Conservation (phyloP, 371 early-diverging fungal species). For the Circinella minor region DNA sequence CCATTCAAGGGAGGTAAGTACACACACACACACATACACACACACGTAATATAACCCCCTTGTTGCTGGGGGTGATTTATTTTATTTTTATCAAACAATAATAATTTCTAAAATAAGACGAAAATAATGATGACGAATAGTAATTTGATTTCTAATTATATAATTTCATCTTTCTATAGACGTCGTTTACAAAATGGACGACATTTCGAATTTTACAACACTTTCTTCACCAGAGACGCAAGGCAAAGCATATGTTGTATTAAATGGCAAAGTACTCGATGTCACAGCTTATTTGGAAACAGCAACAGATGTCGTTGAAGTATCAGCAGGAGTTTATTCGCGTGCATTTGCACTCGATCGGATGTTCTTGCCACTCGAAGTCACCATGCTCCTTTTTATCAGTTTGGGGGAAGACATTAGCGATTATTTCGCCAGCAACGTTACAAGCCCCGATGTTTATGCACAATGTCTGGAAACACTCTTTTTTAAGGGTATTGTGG, state of each 20-base stretch:
- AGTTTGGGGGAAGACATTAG: conserved; percentile 51
- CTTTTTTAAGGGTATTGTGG: conserved; percentile 39
- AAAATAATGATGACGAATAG: neutral
- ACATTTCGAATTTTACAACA: conserved; percentile 28
- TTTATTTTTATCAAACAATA: neutral
- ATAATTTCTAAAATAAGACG: neutral
- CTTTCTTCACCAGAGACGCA: conserved; percentile 27
- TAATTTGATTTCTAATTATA: neutral
- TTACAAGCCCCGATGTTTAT: conserved; percentile 31
- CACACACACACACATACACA: neutral
- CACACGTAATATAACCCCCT: neutral
- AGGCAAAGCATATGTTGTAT: conserved; percentile 41
- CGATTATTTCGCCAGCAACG: conserved; percentile 37
- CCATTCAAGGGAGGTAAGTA: conserved; percentile 16
- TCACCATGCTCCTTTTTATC: conserved; percentile 42
- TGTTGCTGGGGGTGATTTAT: neutral
- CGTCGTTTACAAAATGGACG: conserved; percentile 31
- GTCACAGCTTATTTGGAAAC: conserved; percentile 43
- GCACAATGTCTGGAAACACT: conserved; percentile 34
- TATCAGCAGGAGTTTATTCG: conserved; percentile 37
- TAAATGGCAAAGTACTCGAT: conserved; percentile 46
- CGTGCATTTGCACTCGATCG: conserved; percentile 46
- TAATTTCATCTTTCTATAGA: conserved; percentile 19
- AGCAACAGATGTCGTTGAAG: conserved; percentile 38
- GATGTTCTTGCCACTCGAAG: conserved; percentile 47